These are phyloP conservation scores for Sclerotinia spermophila DNA, from an alignment of 2,329 filamentous ascomycete species.

Conservation along the genomic window DNA sequence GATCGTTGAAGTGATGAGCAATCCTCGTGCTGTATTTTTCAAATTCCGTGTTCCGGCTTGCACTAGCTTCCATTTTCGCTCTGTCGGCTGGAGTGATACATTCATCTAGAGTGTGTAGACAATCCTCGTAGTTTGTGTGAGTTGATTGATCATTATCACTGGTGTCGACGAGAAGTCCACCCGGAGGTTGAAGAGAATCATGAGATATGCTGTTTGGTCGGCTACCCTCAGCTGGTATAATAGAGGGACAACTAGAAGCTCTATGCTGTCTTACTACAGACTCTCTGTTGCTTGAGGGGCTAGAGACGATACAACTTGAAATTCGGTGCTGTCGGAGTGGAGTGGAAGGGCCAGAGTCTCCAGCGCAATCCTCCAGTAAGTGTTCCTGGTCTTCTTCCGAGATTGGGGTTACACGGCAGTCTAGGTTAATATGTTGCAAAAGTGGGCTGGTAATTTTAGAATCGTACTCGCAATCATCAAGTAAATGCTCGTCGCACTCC, in stretches of 20 bases:
- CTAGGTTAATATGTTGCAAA: neutral
- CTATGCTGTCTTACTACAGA: constrained; percentile 6
- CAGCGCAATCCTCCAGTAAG: constrained; percentile 1
- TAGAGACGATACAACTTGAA: neutral
- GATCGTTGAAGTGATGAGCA: neutral
- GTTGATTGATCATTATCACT: constrained; percentile 2
- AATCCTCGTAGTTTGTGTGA: constrained; percentile 10
- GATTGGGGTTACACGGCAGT: neutral
- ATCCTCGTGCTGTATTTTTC: neutral
- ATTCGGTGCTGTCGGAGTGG: constrained; percentile 10
- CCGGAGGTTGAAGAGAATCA: neutral
- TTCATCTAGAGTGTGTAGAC: constrained; percentile 10
- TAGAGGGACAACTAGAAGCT: constrained; percentile 8
- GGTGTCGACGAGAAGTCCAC: neutral
- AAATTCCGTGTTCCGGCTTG: neutral
- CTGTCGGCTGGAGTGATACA: constrained; percentile 7
- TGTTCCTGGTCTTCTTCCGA: constrained; percentile 6
- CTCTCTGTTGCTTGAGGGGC: neutral
- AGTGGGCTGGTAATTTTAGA: neutral
- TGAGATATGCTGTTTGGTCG: neutral
- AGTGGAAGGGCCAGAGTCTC: constrained; percentile 5
- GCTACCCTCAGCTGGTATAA: neutral
- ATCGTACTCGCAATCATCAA: constrained; percentile 9
- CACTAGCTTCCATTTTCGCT: constrained; percentile 6
- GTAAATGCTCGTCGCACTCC: neutral